A percentile compares a stretch with the other conserved stretches of the same genome.
phyloP scores from a whole-genome alignment of 2,329 filamentous ascomycete genomes.

The Phyllosticta capitalensis region DNA sequence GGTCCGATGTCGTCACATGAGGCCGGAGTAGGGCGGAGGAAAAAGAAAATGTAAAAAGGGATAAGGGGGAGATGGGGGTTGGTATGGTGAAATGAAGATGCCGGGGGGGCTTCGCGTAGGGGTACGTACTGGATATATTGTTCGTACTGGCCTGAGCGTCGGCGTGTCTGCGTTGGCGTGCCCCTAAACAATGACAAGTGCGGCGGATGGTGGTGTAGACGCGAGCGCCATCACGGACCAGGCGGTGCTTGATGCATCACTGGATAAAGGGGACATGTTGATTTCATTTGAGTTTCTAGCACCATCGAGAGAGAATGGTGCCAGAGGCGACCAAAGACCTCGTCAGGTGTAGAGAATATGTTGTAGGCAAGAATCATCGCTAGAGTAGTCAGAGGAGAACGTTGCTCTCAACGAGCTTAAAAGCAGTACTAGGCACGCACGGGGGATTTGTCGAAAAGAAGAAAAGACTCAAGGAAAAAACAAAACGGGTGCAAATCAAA shows the following conservation, averaged over 20 bases:
- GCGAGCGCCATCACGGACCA: background rate
- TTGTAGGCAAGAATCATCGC: slow-evolving; percentile 2
- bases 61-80: background rate
- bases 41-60: background rate
- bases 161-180: background rate
- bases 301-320: background rate
- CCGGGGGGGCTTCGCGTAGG: background rate
- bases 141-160: background rate
- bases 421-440: background rate
- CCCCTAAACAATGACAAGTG: background rate
- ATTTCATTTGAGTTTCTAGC: slow-evolving; percentile 2
- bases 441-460: slow-evolving; percentile 6
- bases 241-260: background rate
- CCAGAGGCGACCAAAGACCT: background rate
- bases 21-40: background rate
- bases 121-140: background rate
- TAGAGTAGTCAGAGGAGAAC: slow-evolving; percentile 11
- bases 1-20: background rate
- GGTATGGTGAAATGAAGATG: background rate
- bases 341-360: background rate
- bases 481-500: slow-evolving; percentile 11
- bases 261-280: slow-evolving; percentile 8
- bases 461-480: slow-evolving; percentile 6
- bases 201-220: background rate
- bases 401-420: background rate